Evolutionary conservation across 192 early-diverging fungal species (phyloP).

Genomic region (Umbelopsis isabellina): DNA sequence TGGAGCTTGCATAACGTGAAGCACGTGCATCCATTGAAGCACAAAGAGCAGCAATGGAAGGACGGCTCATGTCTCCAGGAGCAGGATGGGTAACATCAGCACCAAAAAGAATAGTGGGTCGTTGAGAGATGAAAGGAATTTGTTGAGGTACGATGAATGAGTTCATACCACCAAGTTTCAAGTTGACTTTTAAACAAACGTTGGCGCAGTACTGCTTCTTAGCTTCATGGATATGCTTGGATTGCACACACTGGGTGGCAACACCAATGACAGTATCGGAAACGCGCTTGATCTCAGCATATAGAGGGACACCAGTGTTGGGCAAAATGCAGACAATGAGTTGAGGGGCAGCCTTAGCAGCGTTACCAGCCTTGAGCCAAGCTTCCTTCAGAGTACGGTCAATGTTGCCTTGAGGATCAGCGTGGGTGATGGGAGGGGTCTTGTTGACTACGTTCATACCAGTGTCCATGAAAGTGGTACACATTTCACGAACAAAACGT

Average conservation of each 20-base stretch:
- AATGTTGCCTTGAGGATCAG: conserved; percentile 66
- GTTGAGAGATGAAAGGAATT: conserved; percentile 70
- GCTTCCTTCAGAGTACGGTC: conserved; percentile 69
- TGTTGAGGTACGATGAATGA: conserved; percentile 60
- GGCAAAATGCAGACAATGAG: conserved; percentile 85
- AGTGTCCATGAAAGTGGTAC: conserved; percentile 71
- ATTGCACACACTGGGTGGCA: conserved; percentile 90
- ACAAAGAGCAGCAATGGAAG: conserved; percentile 80
- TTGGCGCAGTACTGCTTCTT: conserved; percentile 96
- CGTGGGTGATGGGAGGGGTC: conserved; percentile 48
- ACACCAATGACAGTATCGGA: conserved; percentile 88
- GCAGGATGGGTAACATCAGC: conserved; percentile 89
- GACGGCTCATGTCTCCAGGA: conserved; percentile 65
- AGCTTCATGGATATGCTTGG: conserved; percentile 72
- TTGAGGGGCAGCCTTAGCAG: conserved; percentile 69
- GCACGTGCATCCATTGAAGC: conserved; percentile 70
- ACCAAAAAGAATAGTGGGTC: conserved; percentile 85
- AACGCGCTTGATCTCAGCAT: conserved; percentile 86
- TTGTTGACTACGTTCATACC: conserved; percentile 63
- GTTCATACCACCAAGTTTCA: conserved; percentile 92
- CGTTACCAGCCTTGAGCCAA: conserved; percentile 68
- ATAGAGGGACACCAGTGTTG: conserved; percentile 77
- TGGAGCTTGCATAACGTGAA: conserved; percentile 61
- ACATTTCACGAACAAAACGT: conserved; percentile 75
- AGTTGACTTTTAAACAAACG: conserved; percentile 92